A percentile compares a stretch with the other conserved stretches of the same genome.
Conservation (phyloP, 2,329 filamentous ascomycete genomes). For the Pseudogymnoascus pannorum region DNA sequence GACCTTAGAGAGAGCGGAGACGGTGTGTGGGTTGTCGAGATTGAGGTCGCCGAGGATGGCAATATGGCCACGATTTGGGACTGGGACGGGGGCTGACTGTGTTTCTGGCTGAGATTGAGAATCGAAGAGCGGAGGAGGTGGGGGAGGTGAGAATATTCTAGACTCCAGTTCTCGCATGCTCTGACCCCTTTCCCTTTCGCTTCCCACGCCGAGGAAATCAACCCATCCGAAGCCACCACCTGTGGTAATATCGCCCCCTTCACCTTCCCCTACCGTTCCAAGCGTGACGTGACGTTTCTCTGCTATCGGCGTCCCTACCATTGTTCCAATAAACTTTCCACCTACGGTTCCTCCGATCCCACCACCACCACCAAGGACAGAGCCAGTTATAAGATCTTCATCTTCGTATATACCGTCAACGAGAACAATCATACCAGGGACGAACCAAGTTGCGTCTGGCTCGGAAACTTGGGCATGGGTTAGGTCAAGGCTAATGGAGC, state of each 20-base stretch:
- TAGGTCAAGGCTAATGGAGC: slow-evolving; percentile 78
- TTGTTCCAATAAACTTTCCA: slow-evolving; percentile 86
- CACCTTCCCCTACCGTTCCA: slow-evolving; percentile 53
- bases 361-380: slow-evolving; percentile 64
- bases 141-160: slow-evolving; percentile 29
- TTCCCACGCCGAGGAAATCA: slow-evolving; percentile 87
- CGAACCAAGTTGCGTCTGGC: slow-evolving; percentile 83
- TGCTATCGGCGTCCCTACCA: slow-evolving; percentile 83
- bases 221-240: slow-evolving; percentile 92
- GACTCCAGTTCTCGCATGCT: slow-evolving; percentile 57
- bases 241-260: slow-evolving; percentile 48
- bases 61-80: slow-evolving; percentile 42
- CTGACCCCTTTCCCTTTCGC: slow-evolving; percentile 72
- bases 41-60: slow-evolving; percentile 81
- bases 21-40: slow-evolving; percentile 73
- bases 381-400: slow-evolving; percentile 65
- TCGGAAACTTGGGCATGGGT: slow-evolving; percentile 75
- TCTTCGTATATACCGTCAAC: slow-evolving; percentile 97
- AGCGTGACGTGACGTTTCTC: slow-evolving; percentile 76
- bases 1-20: slow-evolving; percentile 74
- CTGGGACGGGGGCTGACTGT: not conserved
- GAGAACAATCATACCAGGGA: slow-evolving; percentile 91
- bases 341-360: slow-evolving; percentile 86
- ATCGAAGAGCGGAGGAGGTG: slow-evolving; percentile 17
- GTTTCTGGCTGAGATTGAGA: not conserved